Conservation (phyloP, 176 grass and related monocot species). For the Phoenix roebelenii region DNA sequence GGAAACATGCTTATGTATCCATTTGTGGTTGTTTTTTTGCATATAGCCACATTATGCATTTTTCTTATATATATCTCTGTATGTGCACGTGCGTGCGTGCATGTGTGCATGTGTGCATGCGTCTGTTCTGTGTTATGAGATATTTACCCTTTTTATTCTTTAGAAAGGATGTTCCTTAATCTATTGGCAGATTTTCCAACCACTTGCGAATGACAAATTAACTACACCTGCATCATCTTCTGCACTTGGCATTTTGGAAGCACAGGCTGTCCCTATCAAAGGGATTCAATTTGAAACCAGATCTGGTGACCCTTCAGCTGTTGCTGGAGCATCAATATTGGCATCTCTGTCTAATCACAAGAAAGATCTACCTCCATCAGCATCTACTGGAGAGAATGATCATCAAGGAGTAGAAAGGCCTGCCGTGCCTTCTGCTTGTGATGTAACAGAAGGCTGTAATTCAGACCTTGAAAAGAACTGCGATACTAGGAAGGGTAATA, state of each 20-base stretch:
- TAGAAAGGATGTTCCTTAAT: constrained; percentile 27
- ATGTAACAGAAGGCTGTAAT: constrained; percentile 45
- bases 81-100: too few relatives aligned
- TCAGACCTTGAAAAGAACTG: constrained; percentile 50
- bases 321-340: constrained; percentile 71
- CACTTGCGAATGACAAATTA: constrained; percentile 67
- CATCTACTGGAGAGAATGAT: constrained; percentile 28
- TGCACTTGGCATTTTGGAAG: constrained; percentile 36
- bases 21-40: constrained; percentile 19
- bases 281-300: constrained; percentile 53
- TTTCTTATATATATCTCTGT: too few relatives aligned
- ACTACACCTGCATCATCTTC: constrained; percentile 31
- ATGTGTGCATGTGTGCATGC: too few relatives aligned
- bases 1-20: constrained; percentile 96
- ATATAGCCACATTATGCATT: too few relatives aligned
- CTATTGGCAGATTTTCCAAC: constrained; percentile 80
- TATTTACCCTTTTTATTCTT: constrained; percentile 16
- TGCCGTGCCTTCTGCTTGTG: constrained; percentile 34
- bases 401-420: constrained; percentile 30
- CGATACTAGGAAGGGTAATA: constrained; percentile 44
- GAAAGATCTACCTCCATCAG: constrained; percentile 34
- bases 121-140: too few relatives aligned
- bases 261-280: constrained; percentile 36
- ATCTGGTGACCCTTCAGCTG: constrained; percentile 44
- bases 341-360: constrained; percentile 56